Percentiles rank a stretch among this genome's conserved stretches.
These are phyloP conservation scores for Candida sanyiensis DNA, from an alignment of 805 yeast species.

Conservation along the genomic window DNA sequence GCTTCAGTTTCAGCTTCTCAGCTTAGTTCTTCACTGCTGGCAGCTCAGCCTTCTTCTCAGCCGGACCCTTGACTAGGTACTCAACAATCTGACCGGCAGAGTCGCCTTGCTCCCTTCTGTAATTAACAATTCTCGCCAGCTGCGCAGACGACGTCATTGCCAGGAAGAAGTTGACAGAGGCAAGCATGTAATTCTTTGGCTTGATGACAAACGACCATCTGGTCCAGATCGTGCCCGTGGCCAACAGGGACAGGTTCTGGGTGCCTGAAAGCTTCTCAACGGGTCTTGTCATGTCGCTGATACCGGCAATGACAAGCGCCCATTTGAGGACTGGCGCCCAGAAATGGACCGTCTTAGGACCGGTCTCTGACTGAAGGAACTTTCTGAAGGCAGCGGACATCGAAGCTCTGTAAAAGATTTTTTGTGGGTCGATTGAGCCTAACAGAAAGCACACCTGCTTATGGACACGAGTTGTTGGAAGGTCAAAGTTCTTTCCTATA, in stretches of 20 bases:
- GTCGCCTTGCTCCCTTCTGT: slow-evolving; percentile 64
- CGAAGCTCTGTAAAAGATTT: not conserved
- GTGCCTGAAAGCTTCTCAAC: slow-evolving; percentile 89
- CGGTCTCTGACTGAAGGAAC: slow-evolving; percentile 81
- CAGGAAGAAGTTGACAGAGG: slow-evolving; percentile 89
- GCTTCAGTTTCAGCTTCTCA: too few relatives aligned
- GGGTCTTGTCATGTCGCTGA: slow-evolving; percentile 81
- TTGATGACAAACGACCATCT: slow-evolving; percentile 94
- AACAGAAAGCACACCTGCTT: too few relatives aligned
- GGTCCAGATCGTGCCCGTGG: slow-evolving; percentile 96
- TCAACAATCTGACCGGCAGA: slow-evolving; percentile 46
- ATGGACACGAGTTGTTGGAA: too few relatives aligned
- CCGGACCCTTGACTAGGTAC: slow-evolving; percentile 29
- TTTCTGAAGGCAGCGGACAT: slow-evolving; percentile 54
- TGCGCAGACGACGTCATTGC: slow-evolving; percentile 89
- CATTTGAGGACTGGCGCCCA: slow-evolving; percentile 58
- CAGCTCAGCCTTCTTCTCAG: not conserved
- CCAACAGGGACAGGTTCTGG: slow-evolving; percentile 64
- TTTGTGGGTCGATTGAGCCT: too few relatives aligned
- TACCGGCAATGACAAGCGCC: slow-evolving; percentile 89
- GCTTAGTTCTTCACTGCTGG: too few relatives aligned
- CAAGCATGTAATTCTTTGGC: slow-evolving; percentile 82
- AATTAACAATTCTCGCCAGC: slow-evolving; percentile 61
- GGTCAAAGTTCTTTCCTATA: not conserved
- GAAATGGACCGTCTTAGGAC: slow-evolving; percentile 95